Conservation (phyloP, 2,329 filamentous ascomycete genomes). For the Chrysosporium keratinophilum region DNA sequence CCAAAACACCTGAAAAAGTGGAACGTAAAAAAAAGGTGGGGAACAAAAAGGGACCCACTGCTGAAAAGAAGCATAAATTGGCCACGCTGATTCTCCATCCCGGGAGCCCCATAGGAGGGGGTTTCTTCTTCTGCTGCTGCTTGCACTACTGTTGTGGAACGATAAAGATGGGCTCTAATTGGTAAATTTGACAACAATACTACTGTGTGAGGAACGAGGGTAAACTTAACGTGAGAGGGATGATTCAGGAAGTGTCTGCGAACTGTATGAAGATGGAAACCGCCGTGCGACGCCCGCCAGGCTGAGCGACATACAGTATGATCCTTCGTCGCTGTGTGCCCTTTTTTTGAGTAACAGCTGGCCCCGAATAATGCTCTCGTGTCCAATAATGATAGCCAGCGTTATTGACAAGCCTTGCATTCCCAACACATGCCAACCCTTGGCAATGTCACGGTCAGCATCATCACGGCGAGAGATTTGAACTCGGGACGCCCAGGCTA, state of each 20-base stretch:
- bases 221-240: background rate
- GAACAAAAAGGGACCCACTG: background rate
- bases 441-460: slow-evolving; percentile 2
- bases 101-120: background rate
- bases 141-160: background rate
- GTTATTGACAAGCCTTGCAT: background rate
- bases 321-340: background rate
- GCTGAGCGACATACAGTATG: background rate
- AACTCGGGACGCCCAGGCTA: background rate
- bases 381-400: background rate
- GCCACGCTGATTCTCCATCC: background rate
- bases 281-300: background rate
- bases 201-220: background rate
- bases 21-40: background rate
- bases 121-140: background rate
- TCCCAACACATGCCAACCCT: background rate
- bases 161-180: background rate
- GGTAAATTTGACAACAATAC: slow-evolving; percentile 7
- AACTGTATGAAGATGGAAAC: background rate
- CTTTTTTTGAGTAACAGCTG: background rate
- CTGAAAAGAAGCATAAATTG: slow-evolving; percentile 11
- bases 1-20: background rate
- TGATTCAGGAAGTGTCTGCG: background rate
- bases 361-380: background rate
- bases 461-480: background rate